These are phyloP conservation scores for Xerocomellus amylosporus DNA, from an alignment of 768 basidiomycete genomes.

Conservation along the genomic window DNA sequence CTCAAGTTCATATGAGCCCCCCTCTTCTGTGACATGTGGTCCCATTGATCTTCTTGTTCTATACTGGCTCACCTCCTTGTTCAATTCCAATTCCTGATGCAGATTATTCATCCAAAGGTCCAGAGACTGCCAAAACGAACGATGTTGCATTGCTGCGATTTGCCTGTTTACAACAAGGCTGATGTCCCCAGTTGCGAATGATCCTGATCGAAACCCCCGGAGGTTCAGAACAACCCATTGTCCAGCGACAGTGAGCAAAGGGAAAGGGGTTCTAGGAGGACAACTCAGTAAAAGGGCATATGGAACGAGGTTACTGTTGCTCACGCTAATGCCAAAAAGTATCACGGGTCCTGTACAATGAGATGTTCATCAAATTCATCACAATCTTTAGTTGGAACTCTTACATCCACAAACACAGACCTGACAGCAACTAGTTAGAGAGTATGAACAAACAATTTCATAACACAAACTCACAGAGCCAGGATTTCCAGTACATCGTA, in stretches of 20 bases:
- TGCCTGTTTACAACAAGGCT: background rate
- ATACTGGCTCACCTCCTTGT: background rate
- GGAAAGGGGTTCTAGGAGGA: background rate
- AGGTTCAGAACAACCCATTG: constrained; percentile 22
- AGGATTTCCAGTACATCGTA: background rate
- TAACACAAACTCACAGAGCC: constrained; percentile 4
- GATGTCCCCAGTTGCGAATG: background rate
- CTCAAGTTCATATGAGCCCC: background rate
- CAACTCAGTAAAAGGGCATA: background rate
- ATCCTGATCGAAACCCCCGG: background rate
- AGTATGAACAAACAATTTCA: background rate
- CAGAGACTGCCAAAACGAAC: constrained; percentile 1
- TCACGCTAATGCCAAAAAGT: background rate
- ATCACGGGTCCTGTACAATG: constrained; percentile 4
- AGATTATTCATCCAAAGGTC: constrained; percentile 1
- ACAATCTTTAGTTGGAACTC: background rate
- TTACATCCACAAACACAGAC: background rate
- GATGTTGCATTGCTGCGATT: background rate
- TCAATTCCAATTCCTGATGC: background rate
- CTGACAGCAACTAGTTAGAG: background rate
- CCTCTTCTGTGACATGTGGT: background rate
- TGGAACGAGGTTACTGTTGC: background rate
- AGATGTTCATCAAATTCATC: background rate
- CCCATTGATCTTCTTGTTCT: background rate
- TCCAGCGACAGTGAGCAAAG: constrained; percentile 14